Evolutionary conservation across 352 stramenopile genomes (phyloP).

Genomic region (Globisporangium spinosum): DNA sequence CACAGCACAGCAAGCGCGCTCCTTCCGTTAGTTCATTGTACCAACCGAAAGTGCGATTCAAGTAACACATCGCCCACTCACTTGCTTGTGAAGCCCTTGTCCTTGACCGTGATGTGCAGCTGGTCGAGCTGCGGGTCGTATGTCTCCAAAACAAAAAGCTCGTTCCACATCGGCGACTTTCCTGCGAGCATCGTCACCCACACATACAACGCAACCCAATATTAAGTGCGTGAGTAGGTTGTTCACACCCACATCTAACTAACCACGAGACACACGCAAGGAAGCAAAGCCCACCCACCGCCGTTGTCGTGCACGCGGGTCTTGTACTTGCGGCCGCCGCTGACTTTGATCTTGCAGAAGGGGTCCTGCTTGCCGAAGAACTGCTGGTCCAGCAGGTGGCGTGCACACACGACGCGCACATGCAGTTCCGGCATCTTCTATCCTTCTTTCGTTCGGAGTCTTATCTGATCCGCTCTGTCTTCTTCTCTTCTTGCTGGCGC

Average conservation of each 20-base stretch:
- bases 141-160: conserved; percentile 78
- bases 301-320: conserved; percentile 85
- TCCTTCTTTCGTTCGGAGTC: not conserved
- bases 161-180: conserved; percentile 74
- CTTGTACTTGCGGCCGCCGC: conserved; percentile 53
- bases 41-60: not conserved
- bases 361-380: conserved; percentile 83
- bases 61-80: conserved; percentile 8
- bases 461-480: not conserved
- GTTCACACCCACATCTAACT: not conserved
- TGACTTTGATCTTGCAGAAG: conserved; percentile 68
- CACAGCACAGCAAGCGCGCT: not conserved
- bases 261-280: not conserved
- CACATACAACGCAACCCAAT: not conserved
- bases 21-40: not conserved
- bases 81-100: conserved; percentile 80
- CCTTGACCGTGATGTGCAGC: conserved; percentile 72
- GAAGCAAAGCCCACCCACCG: conserved; percentile 29
- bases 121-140: conserved; percentile 71
- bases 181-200: conserved; percentile 27
- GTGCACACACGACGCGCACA: conserved; percentile 69
- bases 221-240: not conserved
- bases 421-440: conserved; percentile 60
- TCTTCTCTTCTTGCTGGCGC: not conserved
- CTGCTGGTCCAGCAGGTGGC: conserved; percentile 81